Base-by-base conservation (phyloP, 1,139 yeast species). In the Pichia sp. region DNA sequence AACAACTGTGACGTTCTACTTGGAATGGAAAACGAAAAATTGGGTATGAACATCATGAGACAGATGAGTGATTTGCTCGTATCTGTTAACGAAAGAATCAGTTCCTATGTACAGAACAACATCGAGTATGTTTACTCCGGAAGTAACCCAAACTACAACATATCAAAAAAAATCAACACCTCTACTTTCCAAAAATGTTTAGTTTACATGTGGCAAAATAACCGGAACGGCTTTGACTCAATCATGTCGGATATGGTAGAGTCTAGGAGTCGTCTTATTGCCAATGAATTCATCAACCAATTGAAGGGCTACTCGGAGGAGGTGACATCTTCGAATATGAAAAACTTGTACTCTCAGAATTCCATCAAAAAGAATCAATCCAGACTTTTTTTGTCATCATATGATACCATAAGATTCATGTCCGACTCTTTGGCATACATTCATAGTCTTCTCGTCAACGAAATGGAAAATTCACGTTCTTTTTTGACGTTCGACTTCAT, bases 341-440 rank as follows among this genome's bases (percentile, higher is more conserved):
- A 31, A 31, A 31, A 13, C n/a, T 13, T 18, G n/a, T 31, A 31
- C 37, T 31, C 18, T 18, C 10, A 31, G n/a, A n/a, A 13, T 6
- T 6, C 8, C 18, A n/a, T 18, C n/a, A 31, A 31, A 13, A 31
- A 31, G n/a, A 10, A 31, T 18, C 37, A 31, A 31, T 31, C 37
- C 6, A 31, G 37, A 31, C 37, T 88, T 22, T 77, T 80, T 45
- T 70, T 85, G 47, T 78, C 85, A 10, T 85, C 91, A 0, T 87
- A 85, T 65, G 97, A 93, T 66, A 88, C 96, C 1, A 73, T 82
- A 19, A 74, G 96, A 53, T 90, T 83, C 60, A 76, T 88, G 19
- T 96, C 98, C 26, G 98, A 90, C 66, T 76, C 93, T 31, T 71
- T 93, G 45, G 99, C 99, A 0, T 87, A 88, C 71, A 77, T 91